Conservation (phyloP, 1,284 basidiomycete species). For the Cryptococcus wingfieldii region DNA sequence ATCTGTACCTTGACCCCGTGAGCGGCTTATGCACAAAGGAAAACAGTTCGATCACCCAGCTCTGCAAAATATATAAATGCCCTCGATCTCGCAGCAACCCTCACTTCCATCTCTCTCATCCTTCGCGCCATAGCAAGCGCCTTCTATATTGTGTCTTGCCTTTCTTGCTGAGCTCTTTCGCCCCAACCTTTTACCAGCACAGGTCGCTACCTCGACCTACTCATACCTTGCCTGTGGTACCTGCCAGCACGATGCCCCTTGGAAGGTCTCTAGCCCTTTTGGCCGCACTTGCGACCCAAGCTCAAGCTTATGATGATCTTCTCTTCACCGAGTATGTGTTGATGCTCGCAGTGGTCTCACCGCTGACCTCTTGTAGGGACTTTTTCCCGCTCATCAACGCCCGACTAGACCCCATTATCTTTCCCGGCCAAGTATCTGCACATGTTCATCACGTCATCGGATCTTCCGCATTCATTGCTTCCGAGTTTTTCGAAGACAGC, state of each 20-base stretch:
- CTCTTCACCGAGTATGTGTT: slow-evolving; percentile 2
- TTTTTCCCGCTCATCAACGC: slow-evolving; percentile 76
- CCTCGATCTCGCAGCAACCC: too few relatives aligned
- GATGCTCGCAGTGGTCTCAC: neutral
- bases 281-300: neutral
- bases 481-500: slow-evolving; percentile 25
- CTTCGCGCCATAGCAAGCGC: neutral
- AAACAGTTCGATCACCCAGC: too few relatives aligned
- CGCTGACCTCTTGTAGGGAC: slow-evolving; percentile 2
- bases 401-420: slow-evolving; percentile 47
- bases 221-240: neutral
- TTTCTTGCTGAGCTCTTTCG: neutral
- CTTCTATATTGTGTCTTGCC: neutral
- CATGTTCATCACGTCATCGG: slow-evolving; percentile 49
- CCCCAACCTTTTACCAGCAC: neutral
- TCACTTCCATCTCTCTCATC: neutral
- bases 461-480: slow-evolving; percentile 31
- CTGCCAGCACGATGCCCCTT: neutral
- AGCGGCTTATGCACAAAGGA: too few relatives aligned
- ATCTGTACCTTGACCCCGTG: too few relatives aligned
- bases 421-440: slow-evolving; percentile 32
- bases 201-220: neutral
- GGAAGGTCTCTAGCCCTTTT: neutral
- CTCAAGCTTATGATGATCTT: slow-evolving; percentile 1
- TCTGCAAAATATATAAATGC: too few relatives aligned